Conservation (phyloP, 2,329 filamentous ascomycete genomes). For the Clarireedia monteithiana region DNA sequence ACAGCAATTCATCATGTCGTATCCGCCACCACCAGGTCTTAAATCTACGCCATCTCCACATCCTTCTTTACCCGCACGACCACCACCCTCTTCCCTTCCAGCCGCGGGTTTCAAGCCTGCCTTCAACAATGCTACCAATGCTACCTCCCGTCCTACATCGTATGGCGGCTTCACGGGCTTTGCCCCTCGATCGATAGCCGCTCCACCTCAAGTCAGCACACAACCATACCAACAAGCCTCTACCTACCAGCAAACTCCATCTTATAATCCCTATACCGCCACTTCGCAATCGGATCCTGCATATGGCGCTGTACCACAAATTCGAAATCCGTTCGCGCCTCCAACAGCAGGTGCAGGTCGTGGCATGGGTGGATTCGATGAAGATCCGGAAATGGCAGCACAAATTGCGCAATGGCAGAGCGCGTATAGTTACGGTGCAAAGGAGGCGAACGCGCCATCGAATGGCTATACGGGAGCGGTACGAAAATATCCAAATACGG, state of each 20-base stretch:
- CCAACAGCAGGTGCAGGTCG: slow-evolving; percentile 40
- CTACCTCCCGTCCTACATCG: slow-evolving; percentile 17
- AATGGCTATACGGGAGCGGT: slow-evolving; percentile 26
- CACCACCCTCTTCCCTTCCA: slow-evolving; percentile 47
- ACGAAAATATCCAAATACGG: slow-evolving; percentile 30
- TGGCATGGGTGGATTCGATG: slow-evolving; percentile 35
- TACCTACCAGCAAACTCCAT: slow-evolving; percentile 17
- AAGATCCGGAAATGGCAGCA: slow-evolving; percentile 76
- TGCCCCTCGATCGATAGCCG: slow-evolving; percentile 50
- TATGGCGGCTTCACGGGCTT: slow-evolving; percentile 44
- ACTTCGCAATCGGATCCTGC: slow-evolving; percentile 25
- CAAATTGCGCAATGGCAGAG: slow-evolving; percentile 95
- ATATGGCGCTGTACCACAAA: slow-evolving; percentile 55
- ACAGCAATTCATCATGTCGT: slow-evolving; percentile 66
- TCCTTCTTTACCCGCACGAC: slow-evolving; percentile 69
- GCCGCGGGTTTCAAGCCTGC: slow-evolving; percentile 21
- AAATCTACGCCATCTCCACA: slow-evolving; percentile 36
- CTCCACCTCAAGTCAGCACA: slow-evolving; percentile 24
- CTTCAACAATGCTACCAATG: slow-evolving; percentile 14
- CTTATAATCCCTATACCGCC: slow-evolving; percentile 20
- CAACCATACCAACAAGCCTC: slow-evolving; percentile 19
- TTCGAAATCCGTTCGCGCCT: slow-evolving; percentile 72
- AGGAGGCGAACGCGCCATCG: slow-evolving; percentile 38
- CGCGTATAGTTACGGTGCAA: slow-evolving; percentile 58
- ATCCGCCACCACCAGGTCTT: slow-evolving; percentile 78